Percentiles rank a stretch among this genome's conserved stretches.
Conservation (phyloP, 2,329 filamentous ascomycete genomes). For the Graphium sp. region DNA sequence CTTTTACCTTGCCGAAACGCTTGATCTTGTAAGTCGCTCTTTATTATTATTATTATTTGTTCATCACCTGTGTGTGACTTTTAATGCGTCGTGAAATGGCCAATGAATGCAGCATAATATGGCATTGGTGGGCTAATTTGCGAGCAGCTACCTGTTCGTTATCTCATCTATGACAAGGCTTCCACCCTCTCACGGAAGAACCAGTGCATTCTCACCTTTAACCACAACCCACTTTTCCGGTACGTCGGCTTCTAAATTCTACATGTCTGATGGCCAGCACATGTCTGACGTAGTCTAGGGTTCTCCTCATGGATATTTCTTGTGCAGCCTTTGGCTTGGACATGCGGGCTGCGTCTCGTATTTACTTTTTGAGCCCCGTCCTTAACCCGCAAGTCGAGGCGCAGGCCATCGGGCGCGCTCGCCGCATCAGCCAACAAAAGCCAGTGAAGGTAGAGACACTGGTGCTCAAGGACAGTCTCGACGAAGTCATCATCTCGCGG, state of each 20-base stretch:
- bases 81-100: not conserved
- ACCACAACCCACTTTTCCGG: conserved; percentile 47
- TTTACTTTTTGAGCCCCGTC: conserved; percentile 82
- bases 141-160: conserved; percentile 35
- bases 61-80: not conserved
- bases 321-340: conserved; percentile 83
- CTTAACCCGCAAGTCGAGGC: conserved; percentile 73
- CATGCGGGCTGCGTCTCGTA: conserved; percentile 63
- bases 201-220: conserved; percentile 67
- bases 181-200: conserved; percentile 45
- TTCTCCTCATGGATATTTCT: conserved; percentile 80
- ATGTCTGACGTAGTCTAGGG: conserved; percentile 25
- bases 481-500: conserved; percentile 66
- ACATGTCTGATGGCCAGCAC: too few species aligned
- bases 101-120: too few species aligned
- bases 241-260: conserved; percentile 7
- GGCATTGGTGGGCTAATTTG: too few species aligned
- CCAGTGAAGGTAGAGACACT: conserved; percentile 76
- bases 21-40: conserved; percentile 45
- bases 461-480: conserved; percentile 63
- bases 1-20: conserved; percentile 66
- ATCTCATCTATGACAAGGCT: conserved; percentile 51
- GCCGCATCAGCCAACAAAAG: conserved; percentile 69
- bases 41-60: not conserved
- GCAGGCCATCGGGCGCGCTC: conserved; percentile 80